Percentiles rank a stretch among this genome's conserved stretches.
Evolutionary conservation across 306 rosid species (phyloP).

Genomic region (Cicer yamashitae): DNA sequence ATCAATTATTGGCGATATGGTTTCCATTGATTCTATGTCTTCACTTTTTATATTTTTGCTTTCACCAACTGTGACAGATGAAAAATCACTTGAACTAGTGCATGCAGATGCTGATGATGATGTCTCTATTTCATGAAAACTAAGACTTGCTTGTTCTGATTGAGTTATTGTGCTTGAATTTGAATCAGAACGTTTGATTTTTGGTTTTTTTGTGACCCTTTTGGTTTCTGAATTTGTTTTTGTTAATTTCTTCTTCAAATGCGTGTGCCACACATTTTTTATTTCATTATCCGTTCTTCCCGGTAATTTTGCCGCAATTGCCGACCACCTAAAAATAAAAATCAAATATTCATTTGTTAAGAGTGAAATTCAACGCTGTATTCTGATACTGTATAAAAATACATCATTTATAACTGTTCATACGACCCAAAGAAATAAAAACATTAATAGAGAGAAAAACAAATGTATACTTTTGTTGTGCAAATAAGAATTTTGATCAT

Average conservation of each 20-base stretch:
- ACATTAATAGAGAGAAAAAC: too few species aligned
- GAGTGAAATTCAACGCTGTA: too few species aligned
- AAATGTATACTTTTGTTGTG: too few species aligned
- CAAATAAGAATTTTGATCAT: background rate
- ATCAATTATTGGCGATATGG: constrained; percentile 55
- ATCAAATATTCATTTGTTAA: background rate
- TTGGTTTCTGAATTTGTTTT: constrained; percentile 26
- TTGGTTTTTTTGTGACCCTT: constrained; percentile 30
- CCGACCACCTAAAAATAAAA: constrained; percentile 79
- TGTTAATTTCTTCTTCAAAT: constrained; percentile 77
- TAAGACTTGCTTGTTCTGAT: constrained; percentile 36
- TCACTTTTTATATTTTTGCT: constrained; percentile 48
- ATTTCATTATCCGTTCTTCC: constrained; percentile 96
- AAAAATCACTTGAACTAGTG: constrained; percentile 55
- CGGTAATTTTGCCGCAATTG: constrained; percentile 86
- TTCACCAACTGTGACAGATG: constrained; percentile 45
- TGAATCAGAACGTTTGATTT: constrained; percentile 48
- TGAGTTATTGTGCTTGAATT: constrained; percentile 52
- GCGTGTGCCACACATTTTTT: constrained; percentile 96
- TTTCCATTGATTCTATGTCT: constrained; percentile 48
- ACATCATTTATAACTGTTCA: too few species aligned
- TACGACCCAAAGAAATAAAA: too few species aligned
- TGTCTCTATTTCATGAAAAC: too few species aligned
- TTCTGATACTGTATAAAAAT: too few species aligned
- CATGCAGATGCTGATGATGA: constrained; percentile 39